Percentiles rank a stretch among this genome's conserved stretches.
These are phyloP conservation scores for Mortierella antarctica DNA, from an alignment of 192 early-diverging fungal species.

Conservation along the genomic window DNA sequence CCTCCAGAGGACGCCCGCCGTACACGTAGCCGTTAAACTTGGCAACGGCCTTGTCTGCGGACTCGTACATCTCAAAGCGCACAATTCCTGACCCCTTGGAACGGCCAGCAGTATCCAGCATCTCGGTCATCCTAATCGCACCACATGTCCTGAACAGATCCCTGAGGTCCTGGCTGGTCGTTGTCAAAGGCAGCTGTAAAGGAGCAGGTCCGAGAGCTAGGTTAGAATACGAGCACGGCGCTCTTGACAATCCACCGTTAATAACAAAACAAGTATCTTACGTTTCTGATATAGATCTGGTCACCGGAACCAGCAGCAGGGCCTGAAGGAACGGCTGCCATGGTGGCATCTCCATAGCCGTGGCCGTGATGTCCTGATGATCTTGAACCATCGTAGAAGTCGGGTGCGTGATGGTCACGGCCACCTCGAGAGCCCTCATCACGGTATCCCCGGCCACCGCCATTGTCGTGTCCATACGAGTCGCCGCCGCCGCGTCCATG, in stretches of 20 bases:
- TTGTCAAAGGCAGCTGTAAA: slow-evolving; percentile 63
- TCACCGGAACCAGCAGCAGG: slow-evolving; percentile 50
- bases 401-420: slow-evolving; percentile 6
- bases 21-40: slow-evolving; percentile 36
- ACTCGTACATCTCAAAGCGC: slow-evolving; percentile 60
- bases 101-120: slow-evolving; percentile 56
- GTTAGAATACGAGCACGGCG: neutral
- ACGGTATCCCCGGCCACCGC: slow-evolving; percentile 8
- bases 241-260: too few relatives aligned
- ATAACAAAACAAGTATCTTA: slow-evolving; percentile 1
- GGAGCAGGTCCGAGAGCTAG: neutral
- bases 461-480: slow-evolving; percentile 11
- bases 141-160: slow-evolving; percentile 67
- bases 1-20: slow-evolving; percentile 33
- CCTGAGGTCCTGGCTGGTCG: slow-evolving; percentile 66
- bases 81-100: slow-evolving; percentile 67
- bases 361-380: neutral
- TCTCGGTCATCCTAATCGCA: slow-evolving; percentile 60
- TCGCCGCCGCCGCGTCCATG: slow-evolving; percentile 10
- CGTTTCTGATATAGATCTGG: slow-evolving; percentile 48
- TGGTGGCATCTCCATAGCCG: slow-evolving; percentile 7
- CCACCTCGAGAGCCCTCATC: slow-evolving; percentile 13
- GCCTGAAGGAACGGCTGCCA: slow-evolving; percentile 32
- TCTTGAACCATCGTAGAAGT: slow-evolving; percentile 9
- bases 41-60: slow-evolving; percentile 65